Evolutionary conservation across 441 rosid species (phyloP), one percentile per base, ranked within the genome.

Genomic region (Erodium texanum): DNA sequence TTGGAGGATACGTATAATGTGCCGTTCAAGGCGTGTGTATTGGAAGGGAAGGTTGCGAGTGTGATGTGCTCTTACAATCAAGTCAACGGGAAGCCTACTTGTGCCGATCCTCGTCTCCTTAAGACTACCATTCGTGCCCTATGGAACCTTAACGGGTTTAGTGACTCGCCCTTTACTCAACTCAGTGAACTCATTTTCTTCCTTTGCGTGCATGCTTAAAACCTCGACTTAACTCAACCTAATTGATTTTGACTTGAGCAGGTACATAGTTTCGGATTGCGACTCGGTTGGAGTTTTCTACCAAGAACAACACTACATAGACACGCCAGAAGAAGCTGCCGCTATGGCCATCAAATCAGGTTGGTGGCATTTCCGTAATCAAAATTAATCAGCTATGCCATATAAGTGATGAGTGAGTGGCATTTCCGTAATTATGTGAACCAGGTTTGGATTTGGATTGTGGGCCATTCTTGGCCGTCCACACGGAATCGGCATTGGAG

Each of bases 11-110:
- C 97, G 15, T 91, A 80, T 66, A 78, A 89, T 65, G 92, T 89
- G 10, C 97, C 98, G 1, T 93, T 93, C 75, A 82, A 76, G 72
- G 83, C 84, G 82, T 93, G 98, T 41, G 96, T 91, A 14, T 82
- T 74, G 65, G 92, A 93, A 71, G 97, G 97, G 0, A 85, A 81
- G 18, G 96, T 89, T 1, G 59, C 59, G 7, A 52, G 59, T 52
- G 59, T 52, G 10, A 52, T 52, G 59, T 93, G 99, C 78, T 90
- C 99, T 23, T 93, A 93, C 76, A 93, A 93, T 64, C 92, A 91
- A 65, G 99, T 93, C 64, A 93, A 91, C 34, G 99, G 97, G 5
- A 75, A 91, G 71, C 99, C 99, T 9, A 84, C 99, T 3, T 93
- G 99, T 68, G 99, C 99, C 0, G 97, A 93, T 67, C 96, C 90